These are phyloP conservation scores for Suillus lakei DNA, from an alignment of 768 basidiomycete species.

Conservation along the genomic window DNA sequence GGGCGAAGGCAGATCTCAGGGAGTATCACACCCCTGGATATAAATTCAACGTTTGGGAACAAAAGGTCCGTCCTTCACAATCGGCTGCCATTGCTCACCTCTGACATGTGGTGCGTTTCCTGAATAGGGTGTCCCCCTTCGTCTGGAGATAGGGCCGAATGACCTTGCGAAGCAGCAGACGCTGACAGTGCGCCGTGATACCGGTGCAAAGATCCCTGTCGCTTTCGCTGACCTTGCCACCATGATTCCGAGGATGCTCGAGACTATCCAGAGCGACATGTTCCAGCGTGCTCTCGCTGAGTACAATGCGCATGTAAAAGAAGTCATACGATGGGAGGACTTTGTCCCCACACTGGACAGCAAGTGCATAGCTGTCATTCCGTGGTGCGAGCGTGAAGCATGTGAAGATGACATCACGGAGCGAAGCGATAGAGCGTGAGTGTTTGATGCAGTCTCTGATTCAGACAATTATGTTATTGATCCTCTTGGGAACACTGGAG, in stretches of 20 bases:
- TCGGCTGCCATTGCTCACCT: neutral
- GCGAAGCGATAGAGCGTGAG: slow-evolving; percentile 80
- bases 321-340: slow-evolving; percentile 88
- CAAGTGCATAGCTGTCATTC: slow-evolving; percentile 87
- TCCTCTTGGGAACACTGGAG: neutral
- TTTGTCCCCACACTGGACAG: slow-evolving; percentile 89
- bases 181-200: slow-evolving; percentile 82
- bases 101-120: slow-evolving; percentile 8
- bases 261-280: slow-evolving; percentile 90
- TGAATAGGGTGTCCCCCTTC: slow-evolving; percentile 88
- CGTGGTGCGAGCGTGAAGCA: slow-evolving; percentile 92
- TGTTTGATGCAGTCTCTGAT: slow-evolving; percentile 13
- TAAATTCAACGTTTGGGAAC: slow-evolving; percentile 99
- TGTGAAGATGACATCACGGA: slow-evolving; percentile 99
- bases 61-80: slow-evolving; percentile 64
- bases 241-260: slow-evolving; percentile 68
- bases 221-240: slow-evolving; percentile 52
- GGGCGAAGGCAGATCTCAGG: slow-evolving; percentile 88
- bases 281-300: slow-evolving; percentile 74
- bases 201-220: slow-evolving; percentile 62
- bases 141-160: slow-evolving; percentile 95
- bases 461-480: neutral
- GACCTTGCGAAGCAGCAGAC: slow-evolving; percentile 87
- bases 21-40: slow-evolving; percentile 98
- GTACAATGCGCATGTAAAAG: slow-evolving; percentile 73